phyloP scores from a whole-genome alignment of 805 yeast genomes.

The Candida montana region DNA sequence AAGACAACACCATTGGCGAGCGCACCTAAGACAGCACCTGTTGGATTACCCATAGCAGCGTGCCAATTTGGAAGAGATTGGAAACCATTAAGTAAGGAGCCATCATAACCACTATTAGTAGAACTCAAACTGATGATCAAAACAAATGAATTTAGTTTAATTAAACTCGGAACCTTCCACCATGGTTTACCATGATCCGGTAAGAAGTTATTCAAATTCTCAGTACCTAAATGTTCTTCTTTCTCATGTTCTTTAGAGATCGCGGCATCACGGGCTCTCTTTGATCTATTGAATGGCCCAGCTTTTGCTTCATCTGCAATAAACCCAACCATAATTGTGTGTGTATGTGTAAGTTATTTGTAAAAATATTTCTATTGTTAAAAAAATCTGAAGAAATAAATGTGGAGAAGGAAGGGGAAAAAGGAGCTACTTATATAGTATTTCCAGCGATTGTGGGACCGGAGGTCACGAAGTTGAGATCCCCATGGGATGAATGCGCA shows the following conservation, averaged over 20 bases:
- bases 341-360: no score
- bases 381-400: no score
- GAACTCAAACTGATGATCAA: conserved; percentile 39
- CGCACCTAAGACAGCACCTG: conserved; percentile 35
- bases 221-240: background rate
- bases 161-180: conserved; percentile 33
- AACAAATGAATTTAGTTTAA: conserved; percentile 30
- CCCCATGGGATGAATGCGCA: no score
- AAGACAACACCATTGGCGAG: conserved; percentile 35
- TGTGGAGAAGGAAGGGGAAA: no score
- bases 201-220: background rate
- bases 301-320: conserved; percentile 5
- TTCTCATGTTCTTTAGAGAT: background rate
- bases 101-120: conserved; percentile 43
- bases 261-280: background rate
- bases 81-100: conserved; percentile 44
- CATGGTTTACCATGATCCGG: conserved; percentile 20
- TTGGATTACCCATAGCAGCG: conserved; percentile 33
- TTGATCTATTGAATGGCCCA: conserved; percentile 2
- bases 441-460: no score
- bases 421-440: no score
- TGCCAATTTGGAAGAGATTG: conserved; percentile 39
- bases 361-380: no score
- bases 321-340: conserved; percentile 8
- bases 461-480: no score